Evolutionary conservation across 2,329 filamentous ascomycete species (phyloP).

Genomic region (Microdochium nivale): DNA sequence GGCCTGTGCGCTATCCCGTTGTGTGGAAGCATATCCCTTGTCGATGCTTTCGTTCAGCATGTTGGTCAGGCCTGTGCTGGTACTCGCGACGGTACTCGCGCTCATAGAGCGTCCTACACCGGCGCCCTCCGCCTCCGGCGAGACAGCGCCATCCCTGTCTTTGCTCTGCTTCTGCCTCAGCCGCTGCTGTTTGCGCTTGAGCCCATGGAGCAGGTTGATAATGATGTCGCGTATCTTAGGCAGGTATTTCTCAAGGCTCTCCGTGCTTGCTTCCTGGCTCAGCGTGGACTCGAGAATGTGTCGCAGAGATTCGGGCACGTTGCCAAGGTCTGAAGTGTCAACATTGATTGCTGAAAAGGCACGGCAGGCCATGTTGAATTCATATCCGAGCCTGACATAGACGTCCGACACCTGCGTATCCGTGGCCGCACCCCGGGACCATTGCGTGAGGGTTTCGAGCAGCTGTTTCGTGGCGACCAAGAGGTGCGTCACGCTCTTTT

Average conservation of each 20-base stretch:
- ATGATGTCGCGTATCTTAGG: constrained; percentile 97
- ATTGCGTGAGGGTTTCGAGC: constrained; percentile 93
- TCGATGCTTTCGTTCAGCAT: constrained; percentile 53
- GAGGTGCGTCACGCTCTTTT: constrained; percentile 97
- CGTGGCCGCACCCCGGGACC: constrained; percentile 86
- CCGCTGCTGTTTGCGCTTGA: constrained; percentile 95
- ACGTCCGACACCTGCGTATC: constrained; percentile 97
- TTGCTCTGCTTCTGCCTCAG: constrained; percentile 56
- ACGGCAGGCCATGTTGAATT: constrained; percentile 98
- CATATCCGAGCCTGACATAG: constrained; percentile 93
- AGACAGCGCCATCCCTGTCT: constrained; percentile 38
- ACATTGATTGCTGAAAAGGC: constrained; percentile 96
- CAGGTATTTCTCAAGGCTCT: constrained; percentile 88
- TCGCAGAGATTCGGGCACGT: constrained; percentile 84
- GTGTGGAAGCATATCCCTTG: constrained; percentile 36
- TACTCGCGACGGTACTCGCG: constrained; percentile 49
- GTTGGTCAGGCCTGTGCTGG: constrained; percentile 46
- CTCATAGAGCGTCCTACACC: constrained; percentile 45
- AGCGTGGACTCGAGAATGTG: constrained; percentile 91
- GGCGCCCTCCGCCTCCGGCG: constrained; percentile 20
- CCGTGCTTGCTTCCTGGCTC: constrained; percentile 89
- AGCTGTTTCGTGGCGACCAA: constrained; percentile 97
- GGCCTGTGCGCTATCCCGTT: constrained; percentile 21
- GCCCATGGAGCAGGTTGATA: constrained; percentile 88
- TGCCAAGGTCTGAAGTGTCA: constrained; percentile 86